Evolutionary conservation across 2,329 filamentous ascomycete genomes (phyloP).

Genomic region (Neocucurbitaria cava): DNA sequence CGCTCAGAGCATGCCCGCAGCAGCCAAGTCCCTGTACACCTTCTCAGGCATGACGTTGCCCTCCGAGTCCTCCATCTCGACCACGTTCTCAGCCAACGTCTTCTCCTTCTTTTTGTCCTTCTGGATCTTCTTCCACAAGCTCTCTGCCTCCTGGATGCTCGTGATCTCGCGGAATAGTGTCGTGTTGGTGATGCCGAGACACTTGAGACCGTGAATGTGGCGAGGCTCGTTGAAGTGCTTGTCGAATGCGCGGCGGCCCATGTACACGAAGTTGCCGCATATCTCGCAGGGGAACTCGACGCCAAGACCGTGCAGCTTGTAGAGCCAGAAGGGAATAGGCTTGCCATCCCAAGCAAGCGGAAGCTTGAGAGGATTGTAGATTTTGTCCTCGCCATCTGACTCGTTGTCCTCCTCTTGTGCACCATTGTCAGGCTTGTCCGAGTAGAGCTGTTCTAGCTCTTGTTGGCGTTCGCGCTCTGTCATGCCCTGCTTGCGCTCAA

Average conservation of each 20-base stretch:
- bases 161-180: constrained; percentile 94
- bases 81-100: constrained; percentile 79
- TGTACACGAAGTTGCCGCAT: constrained; percentile 98
- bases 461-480: constrained; percentile 94
- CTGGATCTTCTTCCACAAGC: constrained; percentile 92
- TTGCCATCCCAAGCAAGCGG: constrained; percentile 98
- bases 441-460: constrained; percentile 87
- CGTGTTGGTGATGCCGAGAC: constrained; percentile 90
- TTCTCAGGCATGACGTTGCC: constrained; percentile 99
- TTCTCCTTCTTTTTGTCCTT: constrained; percentile 80
- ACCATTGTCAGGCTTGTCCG: constrained; percentile 62
- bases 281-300: constrained; percentile 96
- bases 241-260: constrained; percentile 93
- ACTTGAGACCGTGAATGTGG: constrained; percentile 93
- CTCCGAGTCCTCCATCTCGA: constrained; percentile 98
- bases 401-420: constrained; percentile 71
- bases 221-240: constrained; percentile 97
- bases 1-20: constrained; percentile 72
- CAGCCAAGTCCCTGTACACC: constrained; percentile 94
- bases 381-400: constrained; percentile 75
- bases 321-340: constrained; percentile 98
- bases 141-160: constrained; percentile 84
- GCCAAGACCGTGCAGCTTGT: constrained; percentile 92
- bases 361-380: constrained; percentile 96
- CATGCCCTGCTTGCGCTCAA: constrained; percentile 96